Evolutionary conservation across 1,139 yeast species (phyloP), one percentile per base, ranked within the genome.

Genomic region (Protomyces lactucae-debilis): DNA sequence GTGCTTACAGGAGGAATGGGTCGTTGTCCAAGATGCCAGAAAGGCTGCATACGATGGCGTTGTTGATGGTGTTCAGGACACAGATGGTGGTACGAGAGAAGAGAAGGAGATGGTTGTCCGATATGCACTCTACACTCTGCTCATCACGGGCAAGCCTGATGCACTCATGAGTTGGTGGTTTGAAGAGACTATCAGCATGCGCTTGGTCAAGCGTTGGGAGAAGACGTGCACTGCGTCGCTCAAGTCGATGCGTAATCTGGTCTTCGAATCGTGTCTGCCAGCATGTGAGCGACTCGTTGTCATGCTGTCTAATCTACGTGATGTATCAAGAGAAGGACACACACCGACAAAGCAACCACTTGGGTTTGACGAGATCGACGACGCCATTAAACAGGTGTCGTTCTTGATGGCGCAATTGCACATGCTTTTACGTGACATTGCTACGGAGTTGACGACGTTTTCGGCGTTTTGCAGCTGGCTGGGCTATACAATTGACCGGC

Each of bases 211-310:
- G 67, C 77, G 82, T 68, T 81, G 91, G 81, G 74, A 76, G 2
- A 81, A 80, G 65, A 65, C 80, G 32, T 86, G 87, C 0, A 77
- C 77, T 57, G 71, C 78, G 0, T 76, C 79, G 2, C 84, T 81
- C 69, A 87, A 84, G 53, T 71, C 73, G 54, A 74, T 80, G 0
- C 74, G 84, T 60, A 79, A 80, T 64, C 71, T 75, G 0, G 68
- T 82, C 0, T 80, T 81, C 67, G 78, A 80, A 56, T 79, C 79
- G 57, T 68, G 86, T 25, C 77, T 86, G 3, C 84, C 87, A 1
- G 80, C 82, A 0, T 71, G 83, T 57, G 93, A 88, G 68, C 79
- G 86, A 65, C 70, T 85, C 23, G 72, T 86, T 1, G 73, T 85
- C 0, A 70, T 83, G 16, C 68, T 83, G 0, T 77, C 79, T 45